phyloP scores from a whole-genome alignment of 129 eudicot genomes.

The Artemisia tridentata region DNA sequence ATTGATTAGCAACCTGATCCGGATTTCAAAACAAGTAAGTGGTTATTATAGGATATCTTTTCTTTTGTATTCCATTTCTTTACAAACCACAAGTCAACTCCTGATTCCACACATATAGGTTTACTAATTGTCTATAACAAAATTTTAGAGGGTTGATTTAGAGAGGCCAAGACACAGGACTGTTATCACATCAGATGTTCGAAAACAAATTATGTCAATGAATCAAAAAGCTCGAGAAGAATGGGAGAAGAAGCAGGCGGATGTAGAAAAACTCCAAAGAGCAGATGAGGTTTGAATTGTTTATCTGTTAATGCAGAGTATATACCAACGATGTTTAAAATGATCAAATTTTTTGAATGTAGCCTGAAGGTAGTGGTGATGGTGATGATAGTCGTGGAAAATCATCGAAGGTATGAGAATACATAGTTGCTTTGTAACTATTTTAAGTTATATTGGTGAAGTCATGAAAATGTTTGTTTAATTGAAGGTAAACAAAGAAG shows the following conservation, averaged over 20 bases:
- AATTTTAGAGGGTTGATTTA: slow-evolving; percentile 57
- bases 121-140: not conserved
- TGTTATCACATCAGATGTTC: slow-evolving; percentile 71
- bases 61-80: not conserved
- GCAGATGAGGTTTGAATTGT: slow-evolving; percentile 42
- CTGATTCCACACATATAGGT: not conserved
- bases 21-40: slow-evolving; percentile 75
- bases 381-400: slow-evolving; percentile 70
- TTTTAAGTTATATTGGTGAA: not conserved
- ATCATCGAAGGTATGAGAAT: slow-evolving; percentile 48
- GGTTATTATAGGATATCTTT: slow-evolving; percentile 12
- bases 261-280: slow-evolving; percentile 62
- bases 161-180: slow-evolving; percentile 80
- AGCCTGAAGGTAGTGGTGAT: slow-evolving; percentile 47
- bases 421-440: slow-evolving; percentile 9
- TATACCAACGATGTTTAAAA: not conserved
- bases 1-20: slow-evolving; percentile 58
- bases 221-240: slow-evolving; percentile 76
- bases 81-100: not conserved
- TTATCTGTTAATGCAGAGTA: not conserved
- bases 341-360: not conserved
- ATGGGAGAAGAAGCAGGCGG: slow-evolving; percentile 80
- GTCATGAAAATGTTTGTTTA: not conserved
- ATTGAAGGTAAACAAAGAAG: slow-evolving; percentile 71
- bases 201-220: slow-evolving; percentile 61